phyloP scores from a whole-genome alignment of 2,329 filamentous ascomycete genomes.

The Fusarium sp. region DNA sequence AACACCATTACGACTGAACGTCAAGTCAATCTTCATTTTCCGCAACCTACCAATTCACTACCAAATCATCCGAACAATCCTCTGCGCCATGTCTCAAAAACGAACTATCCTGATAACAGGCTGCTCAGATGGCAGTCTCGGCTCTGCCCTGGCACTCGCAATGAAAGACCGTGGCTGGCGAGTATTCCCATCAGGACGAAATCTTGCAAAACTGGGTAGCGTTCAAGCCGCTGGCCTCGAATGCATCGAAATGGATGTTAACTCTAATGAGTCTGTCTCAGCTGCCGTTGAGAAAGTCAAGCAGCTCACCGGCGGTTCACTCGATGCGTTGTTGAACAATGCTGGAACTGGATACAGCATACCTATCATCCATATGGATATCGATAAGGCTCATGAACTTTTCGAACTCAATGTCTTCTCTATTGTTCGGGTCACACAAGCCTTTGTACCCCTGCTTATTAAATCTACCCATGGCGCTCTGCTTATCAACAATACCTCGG shows the following conservation, averaged over 20 bases:
- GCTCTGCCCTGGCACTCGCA: conserved; percentile 45
- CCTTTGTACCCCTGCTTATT: conserved; percentile 39
- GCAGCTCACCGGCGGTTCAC: conserved; percentile 34
- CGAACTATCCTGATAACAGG: conserved; percentile 49
- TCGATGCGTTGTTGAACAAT: conserved; percentile 48
- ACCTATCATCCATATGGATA: conserved; percentile 40
- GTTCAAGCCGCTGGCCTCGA: conserved; percentile 34
- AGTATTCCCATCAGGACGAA: conserved; percentile 48
- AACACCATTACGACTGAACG: not conserved
- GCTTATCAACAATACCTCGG: conserved; percentile 39
- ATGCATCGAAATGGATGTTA: conserved; percentile 41
- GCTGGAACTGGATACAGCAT: conserved; percentile 42
- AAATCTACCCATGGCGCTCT: conserved; percentile 22
- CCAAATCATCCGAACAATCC: not conserved
- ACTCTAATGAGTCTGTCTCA: conserved; percentile 36
- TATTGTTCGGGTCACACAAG: conserved; percentile 33
- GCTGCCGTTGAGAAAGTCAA: conserved; percentile 24
- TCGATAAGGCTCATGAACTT: conserved; percentile 21
- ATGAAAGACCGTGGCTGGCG: conserved; percentile 43
- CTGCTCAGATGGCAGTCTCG: conserved; percentile 50
- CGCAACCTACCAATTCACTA: accelerated
- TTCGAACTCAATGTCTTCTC: conserved; percentile 46
- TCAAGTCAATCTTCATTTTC: too few species aligned
- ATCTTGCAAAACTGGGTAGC: conserved; percentile 38
- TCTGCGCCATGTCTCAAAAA: conserved; percentile 2